Evolutionary conservation across 1,284 basidiomycete species (phyloP), one percentile per base, ranked within the genome.

Genomic region (Fomitopsis schrenkii): DNA sequence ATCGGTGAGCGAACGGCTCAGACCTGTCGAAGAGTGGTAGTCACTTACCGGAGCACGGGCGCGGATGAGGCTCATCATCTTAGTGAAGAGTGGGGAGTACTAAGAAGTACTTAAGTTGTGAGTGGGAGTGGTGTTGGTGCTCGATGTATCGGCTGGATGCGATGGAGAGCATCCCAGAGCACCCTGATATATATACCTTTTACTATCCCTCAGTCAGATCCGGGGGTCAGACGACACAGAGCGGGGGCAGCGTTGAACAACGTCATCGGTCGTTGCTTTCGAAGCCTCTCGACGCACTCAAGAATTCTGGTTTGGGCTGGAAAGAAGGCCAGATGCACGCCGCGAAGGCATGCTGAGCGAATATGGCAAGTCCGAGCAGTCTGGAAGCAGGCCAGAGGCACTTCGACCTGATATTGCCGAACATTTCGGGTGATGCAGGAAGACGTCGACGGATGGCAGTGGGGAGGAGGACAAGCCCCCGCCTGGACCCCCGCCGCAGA

Each of bases 41-140:
- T 6, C 6, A 40, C 52, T 54, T 26, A 54, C 52, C 19, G 52
- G 52, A 17, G 52, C 52, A 54, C 52, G 52, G 12, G 52, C 4
- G 10, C 52, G 52, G 19, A 54, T 54, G 35, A 54, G 52, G 52
- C 52, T 54, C 52, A 54, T 54, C 52, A 54, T 54, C 33, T 54
- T 38, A 7, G 52, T 33, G 35, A 14, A 40, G 35, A 38, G 52
- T 36, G n/a, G 28, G 36, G 36, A 12, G 33, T 53, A 53, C 46
- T 3, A 30, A 30, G 52, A 38, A 30, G 52, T 36, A 54, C 36
- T 54, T 38, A 6, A 19, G 35, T 15, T 54, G 19, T 38, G 36
- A 36, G 19, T 54, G 52, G 12, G 33, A 12, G 52, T 35, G 26
- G 48, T 36, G 38, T 40, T 8, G 38, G 36, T 54, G 52, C 52